Evolutionary conservation across 2,329 filamentous ascomycete species (phyloP).

Genomic region (Colletotrichum tofieldiae): DNA sequence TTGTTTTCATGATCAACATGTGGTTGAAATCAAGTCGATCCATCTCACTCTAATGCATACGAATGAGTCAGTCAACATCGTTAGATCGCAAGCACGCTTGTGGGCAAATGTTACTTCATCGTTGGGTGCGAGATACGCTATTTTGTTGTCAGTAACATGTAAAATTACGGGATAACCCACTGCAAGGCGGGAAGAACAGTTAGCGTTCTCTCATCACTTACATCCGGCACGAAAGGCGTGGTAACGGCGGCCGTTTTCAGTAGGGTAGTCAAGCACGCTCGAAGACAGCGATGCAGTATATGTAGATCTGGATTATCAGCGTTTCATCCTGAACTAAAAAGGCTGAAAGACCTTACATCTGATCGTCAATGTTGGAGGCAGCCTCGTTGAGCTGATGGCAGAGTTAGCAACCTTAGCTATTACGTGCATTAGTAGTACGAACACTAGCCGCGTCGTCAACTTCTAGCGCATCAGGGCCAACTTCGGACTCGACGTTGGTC

Average conservation of each 20-base stretch:
- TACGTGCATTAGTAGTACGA: too few relatives aligned
- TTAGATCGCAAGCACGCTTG: too few relatives aligned
- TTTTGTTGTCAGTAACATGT: neutral
- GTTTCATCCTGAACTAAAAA: neutral
- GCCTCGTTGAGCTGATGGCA: neutral
- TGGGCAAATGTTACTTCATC: neutral
- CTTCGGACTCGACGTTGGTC: neutral
- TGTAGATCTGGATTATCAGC: neutral
- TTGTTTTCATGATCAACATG: neutral
- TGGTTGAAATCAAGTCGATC: conserved; percentile 31
- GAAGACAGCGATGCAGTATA: conserved; percentile 1
- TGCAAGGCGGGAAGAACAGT: too few relatives aligned
- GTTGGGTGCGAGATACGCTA: neutral
- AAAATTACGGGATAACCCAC: neutral
- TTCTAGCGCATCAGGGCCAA: neutral
- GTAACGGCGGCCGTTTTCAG: conserved; percentile 6
- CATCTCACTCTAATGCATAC: neutral
- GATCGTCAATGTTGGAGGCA: neutral
- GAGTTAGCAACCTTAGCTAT: neutral
- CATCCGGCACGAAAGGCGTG: conserved; percentile 7
- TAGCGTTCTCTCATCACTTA: neutral
- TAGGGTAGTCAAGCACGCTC: conserved; percentile 5
- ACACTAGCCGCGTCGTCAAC: neutral
- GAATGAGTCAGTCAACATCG: too few relatives aligned
- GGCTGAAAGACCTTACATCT: neutral